A percentile compares a stretch with the other conserved stretches of the same genome.
Conservation (phyloP, 192 early-diverging fungal genomes). For the Coemansia javaensis region DNA sequence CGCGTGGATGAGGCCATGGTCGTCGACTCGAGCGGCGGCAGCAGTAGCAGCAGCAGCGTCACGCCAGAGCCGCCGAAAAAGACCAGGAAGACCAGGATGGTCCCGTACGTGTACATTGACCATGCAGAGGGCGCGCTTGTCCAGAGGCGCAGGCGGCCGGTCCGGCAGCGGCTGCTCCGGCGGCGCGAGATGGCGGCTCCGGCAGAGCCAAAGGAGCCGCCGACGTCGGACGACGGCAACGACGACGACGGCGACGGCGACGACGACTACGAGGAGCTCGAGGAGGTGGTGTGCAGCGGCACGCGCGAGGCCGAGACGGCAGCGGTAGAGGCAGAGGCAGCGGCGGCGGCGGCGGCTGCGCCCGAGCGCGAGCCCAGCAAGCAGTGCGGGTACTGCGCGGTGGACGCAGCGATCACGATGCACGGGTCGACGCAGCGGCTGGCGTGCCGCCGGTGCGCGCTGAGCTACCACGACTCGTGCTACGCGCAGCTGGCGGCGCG, state of each 20-base stretch:
- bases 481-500: constrained; percentile 4
- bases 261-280: too few relatives aligned
- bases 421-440: neutral
- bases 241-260: neutral
- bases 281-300: neutral
- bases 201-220: neutral
- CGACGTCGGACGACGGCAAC: neutral
- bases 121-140: constrained; percentile 7
- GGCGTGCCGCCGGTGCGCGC: constrained; percentile 5
- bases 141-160: neutral
- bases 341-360: too few relatives aligned
- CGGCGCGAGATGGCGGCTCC: neutral
- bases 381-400: constrained; percentile 6
- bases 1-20: too few relatives aligned
- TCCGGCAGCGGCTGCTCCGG: neutral
- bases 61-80: neutral
- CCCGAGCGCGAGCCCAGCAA: too few relatives aligned
- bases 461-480: constrained; percentile 13
- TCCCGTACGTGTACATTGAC: constrained; percentile 9
- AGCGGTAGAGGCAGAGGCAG: too few relatives aligned
- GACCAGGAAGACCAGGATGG: too few relatives aligned
- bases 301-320: neutral
- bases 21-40: neutral
- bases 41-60: neutral
- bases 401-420: neutral